phyloP scores from a whole-genome alignment of 345 rosid species.

The Eucalyptus rudis region DNA sequence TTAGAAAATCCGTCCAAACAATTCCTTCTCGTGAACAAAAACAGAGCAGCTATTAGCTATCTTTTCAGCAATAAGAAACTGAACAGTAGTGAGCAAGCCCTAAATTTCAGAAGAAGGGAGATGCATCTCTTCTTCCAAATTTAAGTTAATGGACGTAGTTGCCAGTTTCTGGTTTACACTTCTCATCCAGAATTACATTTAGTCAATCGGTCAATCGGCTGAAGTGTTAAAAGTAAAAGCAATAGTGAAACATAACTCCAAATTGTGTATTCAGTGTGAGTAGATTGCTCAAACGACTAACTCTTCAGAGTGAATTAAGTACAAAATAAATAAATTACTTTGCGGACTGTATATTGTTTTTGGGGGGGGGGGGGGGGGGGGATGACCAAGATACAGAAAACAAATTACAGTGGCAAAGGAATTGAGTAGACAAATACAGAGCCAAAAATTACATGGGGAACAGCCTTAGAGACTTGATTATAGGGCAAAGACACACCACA shows the following conservation, averaged over 20 bases:
- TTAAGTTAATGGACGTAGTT: not conserved
- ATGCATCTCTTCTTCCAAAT: not conserved
- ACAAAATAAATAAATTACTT: not conserved
- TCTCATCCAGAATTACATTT: not conserved
- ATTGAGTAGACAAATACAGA: not conserved
- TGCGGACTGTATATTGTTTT: not conserved
- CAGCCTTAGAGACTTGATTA: not conserved
- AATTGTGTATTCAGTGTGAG: not conserved
- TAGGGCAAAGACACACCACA: conserved; percentile 2
- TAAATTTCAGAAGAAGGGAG: not conserved
- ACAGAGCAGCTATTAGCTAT: not conserved
- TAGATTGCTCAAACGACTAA: not conserved
- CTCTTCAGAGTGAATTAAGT: not conserved
- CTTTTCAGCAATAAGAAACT: not conserved
- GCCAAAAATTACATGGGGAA: not conserved
- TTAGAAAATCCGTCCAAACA: not conserved
- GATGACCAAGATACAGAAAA: not conserved
- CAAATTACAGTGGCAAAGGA: not conserved
- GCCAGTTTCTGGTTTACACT: not conserved
- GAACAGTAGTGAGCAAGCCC: not conserved
- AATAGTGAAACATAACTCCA: not conserved
- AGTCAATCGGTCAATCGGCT: not conserved
- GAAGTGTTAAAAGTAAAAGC: not conserved
- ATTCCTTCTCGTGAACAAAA: not conserved
- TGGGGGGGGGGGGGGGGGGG: not conserved